These are phyloP conservation scores for Cladosporium sp. DNA, from an alignment of 2,329 filamentous ascomycete species.

Conservation along the genomic window DNA sequence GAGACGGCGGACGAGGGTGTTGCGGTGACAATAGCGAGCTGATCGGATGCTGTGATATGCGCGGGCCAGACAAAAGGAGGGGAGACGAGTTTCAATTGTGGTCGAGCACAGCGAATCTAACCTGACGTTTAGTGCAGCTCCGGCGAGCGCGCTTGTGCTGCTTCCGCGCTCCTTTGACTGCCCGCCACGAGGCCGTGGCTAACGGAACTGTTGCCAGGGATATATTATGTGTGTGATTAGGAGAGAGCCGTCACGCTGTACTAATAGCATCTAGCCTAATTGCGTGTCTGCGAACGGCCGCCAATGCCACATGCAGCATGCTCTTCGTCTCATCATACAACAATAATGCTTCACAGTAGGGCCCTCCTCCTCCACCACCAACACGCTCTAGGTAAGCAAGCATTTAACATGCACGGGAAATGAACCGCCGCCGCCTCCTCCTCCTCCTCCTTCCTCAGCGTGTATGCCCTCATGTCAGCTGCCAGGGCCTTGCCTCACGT, in stretches of 20 bases:
- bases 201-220: neutral
- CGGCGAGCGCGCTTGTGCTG: no score
- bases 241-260: no score
- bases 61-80: neutral
- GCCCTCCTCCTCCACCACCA: neutral
- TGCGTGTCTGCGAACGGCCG: no score
- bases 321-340: no score
- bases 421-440: no score
- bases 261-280: no score
- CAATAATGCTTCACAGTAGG: no score
- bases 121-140: no score
- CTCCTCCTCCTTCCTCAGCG: neutral
- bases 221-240: no score
- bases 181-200: neutral
- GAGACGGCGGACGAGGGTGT: neutral
- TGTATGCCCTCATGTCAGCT: neutral
- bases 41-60: slow-evolving; percentile 8
- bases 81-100: neutral
- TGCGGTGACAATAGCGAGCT: slow-evolving; percentile 5
- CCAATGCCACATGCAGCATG: no score
- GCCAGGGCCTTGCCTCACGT: neutral
- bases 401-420: neutral
- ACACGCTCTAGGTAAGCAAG: neutral
- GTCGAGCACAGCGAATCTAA: no score
- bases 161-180: neutral